Conservation (phyloP, 768 basidiomycete genomes). For the Lactarius akahatsu region DNA sequence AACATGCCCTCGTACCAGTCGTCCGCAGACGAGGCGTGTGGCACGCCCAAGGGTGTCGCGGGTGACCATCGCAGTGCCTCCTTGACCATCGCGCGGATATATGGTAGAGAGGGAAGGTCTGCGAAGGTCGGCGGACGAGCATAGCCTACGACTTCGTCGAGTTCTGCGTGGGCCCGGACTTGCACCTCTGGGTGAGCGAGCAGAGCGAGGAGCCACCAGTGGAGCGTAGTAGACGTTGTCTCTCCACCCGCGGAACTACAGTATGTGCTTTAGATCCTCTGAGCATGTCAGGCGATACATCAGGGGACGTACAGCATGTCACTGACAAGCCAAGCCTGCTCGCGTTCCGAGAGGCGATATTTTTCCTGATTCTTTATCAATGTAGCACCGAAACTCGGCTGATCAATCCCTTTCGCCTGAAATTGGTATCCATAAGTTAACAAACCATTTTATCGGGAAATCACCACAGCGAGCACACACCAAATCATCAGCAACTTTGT, state of each 20-base stretch:
- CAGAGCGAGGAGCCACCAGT: neutral
- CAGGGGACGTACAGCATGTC: slow-evolving; percentile 21
- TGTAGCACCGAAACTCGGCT: slow-evolving; percentile 4
- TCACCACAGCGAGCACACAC: neutral
- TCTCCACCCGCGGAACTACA: neutral
- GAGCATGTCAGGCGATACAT: neutral
- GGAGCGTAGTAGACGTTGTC: neutral
- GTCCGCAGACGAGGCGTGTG: neutral
- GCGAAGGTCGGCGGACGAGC: neutral
- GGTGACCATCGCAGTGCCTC: neutral
- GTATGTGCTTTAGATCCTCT: neutral
- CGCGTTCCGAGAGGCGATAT: slow-evolving; percentile 11
- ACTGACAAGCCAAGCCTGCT: slow-evolving; percentile 22
- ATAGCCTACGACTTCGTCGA: neutral
- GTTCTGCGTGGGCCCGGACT: neutral
- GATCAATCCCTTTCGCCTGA: slow-evolving; percentile 3
- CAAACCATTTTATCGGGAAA: neutral
- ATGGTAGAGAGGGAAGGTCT: neutral
- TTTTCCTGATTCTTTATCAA: slow-evolving; percentile 10
- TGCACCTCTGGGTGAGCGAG: neutral
- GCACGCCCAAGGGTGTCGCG: slow-evolving; percentile 10
- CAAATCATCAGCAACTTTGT: neutral
- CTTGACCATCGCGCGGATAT: slow-evolving; percentile 3
- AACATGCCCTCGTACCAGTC: slow-evolving; percentile 1
- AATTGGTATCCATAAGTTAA: no score